Conservation (phyloP, 2,329 filamentous ascomycete genomes). For the Diaporthe longicolla region DNA sequence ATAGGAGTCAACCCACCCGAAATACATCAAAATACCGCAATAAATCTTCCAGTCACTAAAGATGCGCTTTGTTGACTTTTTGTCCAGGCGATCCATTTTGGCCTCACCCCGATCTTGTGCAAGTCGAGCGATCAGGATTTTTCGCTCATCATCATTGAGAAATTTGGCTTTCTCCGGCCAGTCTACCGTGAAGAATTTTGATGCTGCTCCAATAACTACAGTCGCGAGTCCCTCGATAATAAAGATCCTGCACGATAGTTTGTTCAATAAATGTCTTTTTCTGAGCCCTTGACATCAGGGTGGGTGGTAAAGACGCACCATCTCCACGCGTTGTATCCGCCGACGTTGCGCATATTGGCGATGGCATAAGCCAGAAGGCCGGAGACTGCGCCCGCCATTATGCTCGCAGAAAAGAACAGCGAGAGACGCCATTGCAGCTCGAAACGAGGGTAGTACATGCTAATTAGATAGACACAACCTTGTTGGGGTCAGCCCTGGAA, state of each 20-base stretch:
- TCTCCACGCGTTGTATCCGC: conserved; percentile 61
- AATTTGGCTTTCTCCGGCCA: conserved; percentile 54
- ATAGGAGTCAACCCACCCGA: conserved; percentile 45
- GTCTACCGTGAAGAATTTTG: conserved; percentile 61
- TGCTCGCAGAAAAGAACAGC: conserved; percentile 44
- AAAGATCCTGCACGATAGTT: conserved; percentile 57
- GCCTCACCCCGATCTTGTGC: conserved; percentile 58
- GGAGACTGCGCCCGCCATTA: conserved; percentile 64
- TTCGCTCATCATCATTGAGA: conserved; percentile 60
- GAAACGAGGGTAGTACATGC: conserved; percentile 47
- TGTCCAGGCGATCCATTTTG: conserved; percentile 67
- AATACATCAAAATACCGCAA: conserved; percentile 54
- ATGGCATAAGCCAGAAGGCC: conserved; percentile 66
- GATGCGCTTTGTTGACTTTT: conserved; percentile 60
- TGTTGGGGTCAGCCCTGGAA: neutral
- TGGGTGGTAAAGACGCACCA: conserved; percentile 40
- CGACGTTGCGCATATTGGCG: conserved; percentile 64
- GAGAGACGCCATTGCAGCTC: conserved; percentile 45
- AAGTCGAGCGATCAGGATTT: conserved; percentile 58
- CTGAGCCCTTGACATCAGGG: neutral
- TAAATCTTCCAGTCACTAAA: conserved; percentile 63
- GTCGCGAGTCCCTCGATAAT: conserved; percentile 64
- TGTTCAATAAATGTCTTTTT: neutral
- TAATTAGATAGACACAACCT: conserved; percentile 47
- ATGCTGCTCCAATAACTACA: conserved; percentile 56